A percentile compares a stretch with the other conserved stretches of the same genome.
phyloP scores from a whole-genome alignment of 176 grass and related monocot species.

The Aegilops bicornis region DNA sequence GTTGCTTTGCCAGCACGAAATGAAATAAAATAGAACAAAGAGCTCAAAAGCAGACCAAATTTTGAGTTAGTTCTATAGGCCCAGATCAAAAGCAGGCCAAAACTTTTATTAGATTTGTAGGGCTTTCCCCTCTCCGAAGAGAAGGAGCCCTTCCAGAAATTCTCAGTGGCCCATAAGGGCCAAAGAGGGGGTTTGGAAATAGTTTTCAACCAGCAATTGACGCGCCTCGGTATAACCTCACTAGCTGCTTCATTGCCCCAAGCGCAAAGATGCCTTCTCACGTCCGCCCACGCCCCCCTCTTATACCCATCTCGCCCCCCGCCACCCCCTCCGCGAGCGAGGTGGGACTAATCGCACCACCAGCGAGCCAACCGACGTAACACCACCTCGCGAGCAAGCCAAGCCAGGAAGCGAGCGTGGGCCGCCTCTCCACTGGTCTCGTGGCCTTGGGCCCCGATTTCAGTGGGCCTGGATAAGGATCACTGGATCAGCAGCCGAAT shows the following conservation, averaged over 20 bases:
- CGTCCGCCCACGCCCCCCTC: rapidly evolving
- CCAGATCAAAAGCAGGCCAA: too few species aligned
- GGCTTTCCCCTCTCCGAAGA: not conserved
- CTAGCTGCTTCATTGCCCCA: constrained; percentile 98
- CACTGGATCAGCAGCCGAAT: not conserved
- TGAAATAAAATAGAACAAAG: too few species aligned
- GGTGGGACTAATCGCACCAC: constrained; percentile 22
- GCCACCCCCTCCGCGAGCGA: not conserved
- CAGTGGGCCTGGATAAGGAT: not conserved
- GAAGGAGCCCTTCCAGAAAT: constrained; percentile 54
- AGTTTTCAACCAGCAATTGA: constrained; percentile 99
- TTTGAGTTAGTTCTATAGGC: not conserved
- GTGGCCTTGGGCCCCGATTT: too few species aligned
- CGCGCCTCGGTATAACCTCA: constrained; percentile 74
- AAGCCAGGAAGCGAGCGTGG: not conserved
- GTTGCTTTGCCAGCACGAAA: too few species aligned
- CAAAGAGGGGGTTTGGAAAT: constrained; percentile 84
- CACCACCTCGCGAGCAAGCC: not conserved
- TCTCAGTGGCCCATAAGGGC: constrained; percentile 40
- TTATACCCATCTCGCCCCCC: not conserved
- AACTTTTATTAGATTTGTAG: not conserved
- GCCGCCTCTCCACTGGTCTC: not conserved
- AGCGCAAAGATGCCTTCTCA: constrained; percentile 45
- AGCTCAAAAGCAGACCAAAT: too few species aligned
- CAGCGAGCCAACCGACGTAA: not conserved